Base-by-base conservation (phyloP, 164 flowering plant species). In the Vitis amurensis region DNA sequence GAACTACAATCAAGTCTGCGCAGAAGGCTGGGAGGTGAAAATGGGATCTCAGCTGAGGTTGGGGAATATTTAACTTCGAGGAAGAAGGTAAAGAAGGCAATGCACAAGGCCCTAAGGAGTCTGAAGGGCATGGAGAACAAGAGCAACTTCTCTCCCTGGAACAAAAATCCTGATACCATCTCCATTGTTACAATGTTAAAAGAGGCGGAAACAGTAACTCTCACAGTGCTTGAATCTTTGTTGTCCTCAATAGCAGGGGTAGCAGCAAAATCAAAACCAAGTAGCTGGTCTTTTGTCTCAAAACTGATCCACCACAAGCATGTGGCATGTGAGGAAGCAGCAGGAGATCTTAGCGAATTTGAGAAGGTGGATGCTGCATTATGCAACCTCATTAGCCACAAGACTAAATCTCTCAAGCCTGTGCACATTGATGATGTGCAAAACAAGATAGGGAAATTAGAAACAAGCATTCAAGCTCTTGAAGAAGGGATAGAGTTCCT, bases 1-100 rank as follows among this genome's bases (percentile, higher is more conserved):
- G 82, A 72, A n/a, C 64, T 81, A 8, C 75, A 71, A 61, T 80
- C 83, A 8, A 51, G 61, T 64, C 66, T 85, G n/a, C 81, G 87
- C 1, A 77, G 87, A 70, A 81, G 64, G 44, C 14, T 75, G n/a
- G 71, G 75, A 0, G 75, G 66, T 14, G 81, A 77, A 15, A 44
- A 59, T 17, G 58, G 51, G 13, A 13, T 67, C 8, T 55, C 50
- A 47, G 60, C 50, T 50, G 75, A 71, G 19, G 53, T 79, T 55
- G 49, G 8, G 16, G 59, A 71, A 27, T 81, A 78, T 62, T 13
- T 78, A 16, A 60, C 74, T 15, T 71, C 61, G 3, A 75, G 78
- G 69, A 84, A 81, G 73, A 76, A 65, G 61, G 59, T 76, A 64
- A 84, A 71, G 67, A 79, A 77, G 66, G 68, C 77, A n/a, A 72